These are phyloP conservation scores for Naegleria gruberi DNA, from an alignment of 208 protist genomes.

Conservation along the genomic window DNA sequence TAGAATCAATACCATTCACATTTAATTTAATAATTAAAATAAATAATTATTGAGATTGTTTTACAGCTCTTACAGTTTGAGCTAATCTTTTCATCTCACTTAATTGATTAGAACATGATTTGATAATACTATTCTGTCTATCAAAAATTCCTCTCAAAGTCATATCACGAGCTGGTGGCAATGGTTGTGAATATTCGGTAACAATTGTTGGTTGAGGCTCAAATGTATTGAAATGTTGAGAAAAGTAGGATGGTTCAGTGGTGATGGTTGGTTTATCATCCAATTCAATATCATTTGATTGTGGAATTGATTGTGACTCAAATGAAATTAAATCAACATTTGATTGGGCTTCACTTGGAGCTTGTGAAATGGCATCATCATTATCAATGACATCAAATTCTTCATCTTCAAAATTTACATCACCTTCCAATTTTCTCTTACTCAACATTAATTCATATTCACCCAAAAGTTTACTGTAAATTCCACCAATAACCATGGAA, in stretches of 20 bases:
- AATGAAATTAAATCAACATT: background rate
- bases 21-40: too few species aligned
- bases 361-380: background rate
- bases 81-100: conserved; percentile 12
- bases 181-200: too few species aligned
- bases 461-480: background rate
- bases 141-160: background rate
- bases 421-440: background rate
- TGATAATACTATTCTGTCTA: background rate
- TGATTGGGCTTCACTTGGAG: background rate
- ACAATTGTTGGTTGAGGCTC: too few species aligned
- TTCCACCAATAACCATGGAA: background rate
- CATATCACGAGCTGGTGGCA: background rate
- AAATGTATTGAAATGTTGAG: too few species aligned
- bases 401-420: background rate
- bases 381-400: background rate
- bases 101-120: background rate
- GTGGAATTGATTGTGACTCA: background rate
- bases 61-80: background rate
- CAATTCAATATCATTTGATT: background rate
- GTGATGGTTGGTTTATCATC: background rate
- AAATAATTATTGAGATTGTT: conserved; percentile 9
- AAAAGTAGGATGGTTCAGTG: too few species aligned
- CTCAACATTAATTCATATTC: background rate
- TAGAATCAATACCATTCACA: too few species aligned